A percentile compares a stretch with the other conserved stretches of the same genome.
phyloP scores from a whole-genome alignment of 768 basidiomycete species.

The Sporobolomyces pararoseus region DNA sequence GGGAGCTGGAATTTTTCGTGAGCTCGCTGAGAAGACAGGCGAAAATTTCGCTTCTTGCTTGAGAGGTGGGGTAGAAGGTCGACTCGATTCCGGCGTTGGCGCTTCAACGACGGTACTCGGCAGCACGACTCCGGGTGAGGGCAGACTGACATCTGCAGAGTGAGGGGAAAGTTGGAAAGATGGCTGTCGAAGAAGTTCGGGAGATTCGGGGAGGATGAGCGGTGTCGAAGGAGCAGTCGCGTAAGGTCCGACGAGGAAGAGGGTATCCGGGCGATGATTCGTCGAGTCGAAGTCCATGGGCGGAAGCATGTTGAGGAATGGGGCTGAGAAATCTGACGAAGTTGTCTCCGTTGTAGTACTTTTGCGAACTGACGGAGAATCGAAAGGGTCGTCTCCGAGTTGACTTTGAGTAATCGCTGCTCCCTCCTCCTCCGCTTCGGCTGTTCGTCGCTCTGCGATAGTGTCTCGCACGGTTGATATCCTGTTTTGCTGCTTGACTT shows the following conservation, averaged over 20 bases:
- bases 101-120: conserved; percentile 15
- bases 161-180: background rate
- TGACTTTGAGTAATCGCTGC: too few relatives aligned
- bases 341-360: conserved; percentile 1
- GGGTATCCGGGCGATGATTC: conserved; percentile 8
- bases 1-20: background rate
- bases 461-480: too few relatives aligned
- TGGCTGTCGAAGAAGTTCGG: background rate
- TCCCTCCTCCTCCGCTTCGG: background rate
- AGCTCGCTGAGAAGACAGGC: background rate
- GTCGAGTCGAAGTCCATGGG: conserved; percentile 1
- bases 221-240: conserved; percentile 26
- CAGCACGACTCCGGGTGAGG: too few relatives aligned
- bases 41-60: background rate
- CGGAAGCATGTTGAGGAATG: conserved; percentile 9
- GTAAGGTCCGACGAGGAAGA: conserved; percentile 26
- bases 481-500: too few relatives aligned
- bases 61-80: background rate
- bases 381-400: background rate
- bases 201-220: background rate
- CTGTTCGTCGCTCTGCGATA: background rate
- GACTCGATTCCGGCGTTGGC: conserved; percentile 5
- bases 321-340: conserved; percentile 5
- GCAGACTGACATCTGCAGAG: background rate
- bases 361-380: conserved; percentile 8